These are phyloP conservation scores for Colletotrichum phormii DNA, from an alignment of 2,329 filamentous ascomycete genomes.

Conservation along the genomic window DNA sequence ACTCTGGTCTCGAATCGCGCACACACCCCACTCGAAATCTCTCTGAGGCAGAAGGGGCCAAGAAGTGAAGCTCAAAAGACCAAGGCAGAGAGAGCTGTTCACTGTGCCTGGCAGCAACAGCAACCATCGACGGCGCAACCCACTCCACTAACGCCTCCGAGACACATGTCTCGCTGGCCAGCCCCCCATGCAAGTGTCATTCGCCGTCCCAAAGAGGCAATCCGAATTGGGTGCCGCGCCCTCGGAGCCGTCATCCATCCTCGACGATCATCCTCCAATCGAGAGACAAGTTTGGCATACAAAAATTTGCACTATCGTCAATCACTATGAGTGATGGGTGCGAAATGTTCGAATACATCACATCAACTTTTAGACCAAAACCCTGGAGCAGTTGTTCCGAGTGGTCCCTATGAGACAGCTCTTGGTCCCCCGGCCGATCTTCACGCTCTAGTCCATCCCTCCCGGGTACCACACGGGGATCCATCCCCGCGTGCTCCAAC, in stretches of 20 bases:
- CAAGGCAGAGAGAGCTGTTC: slow-evolving; percentile 17
- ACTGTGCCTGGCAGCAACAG: slow-evolving; percentile 21
- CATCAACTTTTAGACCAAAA: background rate
- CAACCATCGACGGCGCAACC: slow-evolving; percentile 31
- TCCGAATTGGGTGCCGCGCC: slow-evolving; percentile 29
- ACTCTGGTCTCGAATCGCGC: slow-evolving; percentile 26
- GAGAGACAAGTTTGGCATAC: background rate
- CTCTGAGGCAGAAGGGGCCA: background rate
- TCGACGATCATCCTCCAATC: background rate
- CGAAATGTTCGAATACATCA: background rate
- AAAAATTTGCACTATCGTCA: background rate
- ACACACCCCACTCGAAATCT: slow-evolving; percentile 7
- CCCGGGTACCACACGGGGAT: slow-evolving; percentile 9
- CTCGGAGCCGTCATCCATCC: slow-evolving; percentile 32
- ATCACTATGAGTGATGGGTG: background rate
- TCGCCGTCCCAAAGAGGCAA: slow-evolving; percentile 29
- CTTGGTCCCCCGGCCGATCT: slow-evolving; percentile 7
- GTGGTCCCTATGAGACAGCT: background rate
- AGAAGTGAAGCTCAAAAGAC: slow-evolving; percentile 5
- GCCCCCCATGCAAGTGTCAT: slow-evolving; percentile 28
- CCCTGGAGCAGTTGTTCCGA: slow-evolving; percentile 14
- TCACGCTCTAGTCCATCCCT: slow-evolving; percentile 2
- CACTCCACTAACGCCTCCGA: slow-evolving; percentile 12
- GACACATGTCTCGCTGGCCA: slow-evolving; percentile 1
- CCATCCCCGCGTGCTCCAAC: slow-evolving; percentile 19